phyloP scores from a whole-genome alignment of 2,329 filamentous ascomycete species.

The Verticillium klebahnii region DNA sequence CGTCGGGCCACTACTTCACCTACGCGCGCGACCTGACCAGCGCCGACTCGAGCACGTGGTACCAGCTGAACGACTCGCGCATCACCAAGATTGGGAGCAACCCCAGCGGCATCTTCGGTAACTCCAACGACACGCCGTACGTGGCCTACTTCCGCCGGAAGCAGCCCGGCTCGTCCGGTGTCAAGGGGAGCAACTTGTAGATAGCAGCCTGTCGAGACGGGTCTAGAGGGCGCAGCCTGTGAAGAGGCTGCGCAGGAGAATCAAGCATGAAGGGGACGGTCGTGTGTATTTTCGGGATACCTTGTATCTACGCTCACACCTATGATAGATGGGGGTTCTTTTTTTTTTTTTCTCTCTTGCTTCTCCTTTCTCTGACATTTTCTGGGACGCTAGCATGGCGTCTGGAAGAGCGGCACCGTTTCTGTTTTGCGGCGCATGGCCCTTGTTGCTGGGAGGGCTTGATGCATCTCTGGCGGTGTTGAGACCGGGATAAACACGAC shows the following conservation, averaged over 20 bases:
- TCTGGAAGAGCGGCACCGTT: not conserved
- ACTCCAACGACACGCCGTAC: constrained; percentile 37
- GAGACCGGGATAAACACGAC: not conserved
- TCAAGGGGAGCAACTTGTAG: no score
- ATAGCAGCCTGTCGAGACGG: no score
- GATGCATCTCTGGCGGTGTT: not conserved
- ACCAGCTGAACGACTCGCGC: constrained; percentile 40
- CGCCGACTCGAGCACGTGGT: constrained; percentile 40
- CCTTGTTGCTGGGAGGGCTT: not conserved
- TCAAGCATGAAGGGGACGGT: no score
- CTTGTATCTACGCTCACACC: not conserved
- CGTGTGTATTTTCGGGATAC: not conserved
- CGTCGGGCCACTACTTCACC: constrained; percentile 76
- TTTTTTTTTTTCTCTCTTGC: not conserved
- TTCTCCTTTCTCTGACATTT: not conserved
- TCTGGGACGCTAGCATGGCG: not conserved
- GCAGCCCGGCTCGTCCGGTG: constrained; percentile 4
- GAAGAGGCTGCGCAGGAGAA: no score
- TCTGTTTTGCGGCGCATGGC: not conserved
- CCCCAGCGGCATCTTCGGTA: constrained; percentile 24
- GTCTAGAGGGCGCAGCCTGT: no score
- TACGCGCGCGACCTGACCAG: constrained; percentile 57
- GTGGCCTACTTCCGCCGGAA: constrained; percentile 42
- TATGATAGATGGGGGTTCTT: not conserved
- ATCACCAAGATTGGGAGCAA: constrained; percentile 28